These are phyloP conservation scores for Plasmodium vinckei DNA, from an alignment of 169 alveolate genomes.

Conservation along the genomic window DNA sequence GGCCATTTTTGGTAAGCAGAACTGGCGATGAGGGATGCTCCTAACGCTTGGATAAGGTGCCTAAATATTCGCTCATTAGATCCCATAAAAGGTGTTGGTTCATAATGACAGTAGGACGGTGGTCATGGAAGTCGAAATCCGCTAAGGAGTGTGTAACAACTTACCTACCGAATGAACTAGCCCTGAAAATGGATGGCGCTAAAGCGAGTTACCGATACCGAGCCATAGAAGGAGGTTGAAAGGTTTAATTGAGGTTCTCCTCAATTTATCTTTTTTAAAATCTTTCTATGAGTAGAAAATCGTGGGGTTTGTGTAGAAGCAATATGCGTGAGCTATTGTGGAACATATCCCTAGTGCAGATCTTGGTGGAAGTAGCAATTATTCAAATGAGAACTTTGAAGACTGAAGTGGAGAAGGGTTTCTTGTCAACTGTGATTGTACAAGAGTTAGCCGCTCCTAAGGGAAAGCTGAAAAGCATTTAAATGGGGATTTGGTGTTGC, in stretches of 20 bases:
- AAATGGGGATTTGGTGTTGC: conserved; percentile 32
- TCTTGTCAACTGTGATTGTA: conserved; percentile 93
- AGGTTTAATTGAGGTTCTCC: no score
- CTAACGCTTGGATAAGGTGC: conserved; percentile 94
- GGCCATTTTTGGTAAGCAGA: conserved; percentile 95
- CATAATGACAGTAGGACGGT: conserved; percentile 94
- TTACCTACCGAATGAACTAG: conserved; percentile 93
- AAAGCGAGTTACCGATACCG: conserved; percentile 93
- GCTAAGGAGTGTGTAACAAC: conserved; percentile 94
- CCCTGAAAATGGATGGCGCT: conserved; percentile 95
- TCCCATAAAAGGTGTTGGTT: conserved; percentile 92
- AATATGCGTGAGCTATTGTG: conserved; percentile 92
- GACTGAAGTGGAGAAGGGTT: conserved; percentile 96
- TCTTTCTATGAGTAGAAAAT: conserved; percentile 92
- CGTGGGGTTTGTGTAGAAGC: conserved; percentile 92
- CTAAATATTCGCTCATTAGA: conserved; percentile 93
- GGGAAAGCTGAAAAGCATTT: conserved; percentile 86
- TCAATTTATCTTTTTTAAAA: no score
- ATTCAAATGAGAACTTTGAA: conserved; percentile 94
- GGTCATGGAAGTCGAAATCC: conserved; percentile 94
- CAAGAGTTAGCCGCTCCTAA: conserved; percentile 94
- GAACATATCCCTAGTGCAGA: conserved; percentile 94
- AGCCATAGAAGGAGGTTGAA: conserved; percentile 77
- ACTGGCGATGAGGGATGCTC: conserved; percentile 95
- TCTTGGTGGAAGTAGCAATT: conserved; percentile 95